These are phyloP conservation scores for Skeletonema menzelii DNA, from an alignment of 108 stramenopile genomes.

Conservation along the genomic window DNA sequence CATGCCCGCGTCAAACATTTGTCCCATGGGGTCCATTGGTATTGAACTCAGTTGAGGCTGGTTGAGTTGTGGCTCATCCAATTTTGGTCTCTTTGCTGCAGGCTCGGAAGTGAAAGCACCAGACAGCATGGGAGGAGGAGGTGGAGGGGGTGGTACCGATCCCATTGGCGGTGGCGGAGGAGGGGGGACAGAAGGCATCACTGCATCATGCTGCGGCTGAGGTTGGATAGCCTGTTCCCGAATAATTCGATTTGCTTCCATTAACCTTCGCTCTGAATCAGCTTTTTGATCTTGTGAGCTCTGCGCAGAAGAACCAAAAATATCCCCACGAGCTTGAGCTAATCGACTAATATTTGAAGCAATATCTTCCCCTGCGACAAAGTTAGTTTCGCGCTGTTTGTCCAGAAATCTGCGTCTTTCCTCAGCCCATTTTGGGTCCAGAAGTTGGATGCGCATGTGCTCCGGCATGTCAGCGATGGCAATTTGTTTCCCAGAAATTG, in stretches of 20 bases:
- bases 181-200: slow-evolving; percentile 22
- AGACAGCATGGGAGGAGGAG: slow-evolving; percentile 11
- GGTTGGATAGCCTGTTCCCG: slow-evolving; percentile 53
- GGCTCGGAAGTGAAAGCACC: slow-evolving; percentile 12
- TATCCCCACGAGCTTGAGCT: slow-evolving; percentile 49
- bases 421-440: slow-evolving; percentile 97
- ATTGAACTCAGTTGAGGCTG: not conserved
- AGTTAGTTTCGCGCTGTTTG: slow-evolving; percentile 93
- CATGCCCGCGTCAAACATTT: slow-evolving; percentile 14
- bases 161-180: slow-evolving; percentile 19
- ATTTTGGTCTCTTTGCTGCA: slow-evolving; percentile 47
- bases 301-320: slow-evolving; percentile 51
- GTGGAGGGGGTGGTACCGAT: slow-evolving; percentile 17
- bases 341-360: slow-evolving; percentile 84
- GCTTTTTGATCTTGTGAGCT: slow-evolving; percentile 42
- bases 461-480: slow-evolving; percentile 87
- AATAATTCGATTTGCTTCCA: slow-evolving; percentile 63
- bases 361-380: slow-evolving; percentile 89
- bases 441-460: slow-evolving; percentile 97
- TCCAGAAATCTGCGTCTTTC: slow-evolving; percentile 85
- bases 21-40: slow-evolving; percentile 4
- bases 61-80: slow-evolving; percentile 47
- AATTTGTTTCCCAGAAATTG: slow-evolving; percentile 90
- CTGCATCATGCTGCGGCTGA: slow-evolving; percentile 4
- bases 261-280: slow-evolving; percentile 54